These are phyloP conservation scores for Ophiorrhiza pumila DNA, from an alignment of 257 asterid species.

Conservation along the genomic window DNA sequence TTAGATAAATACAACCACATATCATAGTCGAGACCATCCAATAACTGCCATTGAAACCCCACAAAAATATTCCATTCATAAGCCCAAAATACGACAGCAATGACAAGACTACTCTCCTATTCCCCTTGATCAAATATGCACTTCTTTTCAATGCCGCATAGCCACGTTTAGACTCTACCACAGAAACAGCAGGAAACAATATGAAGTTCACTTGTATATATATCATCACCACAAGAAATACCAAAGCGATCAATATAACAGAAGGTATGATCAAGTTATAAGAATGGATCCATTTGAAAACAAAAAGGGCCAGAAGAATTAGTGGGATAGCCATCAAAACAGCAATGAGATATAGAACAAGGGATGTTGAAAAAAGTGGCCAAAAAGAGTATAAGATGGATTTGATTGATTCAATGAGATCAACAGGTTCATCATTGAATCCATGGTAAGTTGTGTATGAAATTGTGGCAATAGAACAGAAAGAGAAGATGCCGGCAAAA, in stretches of 20 bases:
- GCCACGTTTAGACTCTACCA: conserved; percentile 56
- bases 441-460: conserved; percentile 43
- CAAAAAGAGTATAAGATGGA: conserved; percentile 35
- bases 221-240: conserved; percentile 12
- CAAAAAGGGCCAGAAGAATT: not conserved
- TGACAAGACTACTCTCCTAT: conserved; percentile 30
- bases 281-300: conserved; percentile 1
- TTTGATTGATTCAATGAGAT: conserved; percentile 30
- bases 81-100: conserved; percentile 28
- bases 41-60: too few relatives aligned
- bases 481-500: conserved; percentile 12
- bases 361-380: conserved; percentile 17
- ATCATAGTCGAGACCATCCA: too few relatives aligned
- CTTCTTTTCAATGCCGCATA: conserved; percentile 43
- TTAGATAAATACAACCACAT: too few relatives aligned
- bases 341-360: conserved; percentile 6
- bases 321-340: conserved; percentile 18
- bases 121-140: conserved; percentile 35
- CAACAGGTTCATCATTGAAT: conserved; percentile 38
- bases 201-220: conserved; percentile 40
- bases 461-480: conserved; percentile 38
- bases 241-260: not conserved
- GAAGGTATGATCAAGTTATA: conserved; percentile 11
- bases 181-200: conserved; percentile 36
- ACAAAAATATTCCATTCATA: too few relatives aligned